Base-by-base conservation (phyloP, 2,329 filamentous ascomycete genomes). In the Ophiocordyceps robertsii region DNA sequence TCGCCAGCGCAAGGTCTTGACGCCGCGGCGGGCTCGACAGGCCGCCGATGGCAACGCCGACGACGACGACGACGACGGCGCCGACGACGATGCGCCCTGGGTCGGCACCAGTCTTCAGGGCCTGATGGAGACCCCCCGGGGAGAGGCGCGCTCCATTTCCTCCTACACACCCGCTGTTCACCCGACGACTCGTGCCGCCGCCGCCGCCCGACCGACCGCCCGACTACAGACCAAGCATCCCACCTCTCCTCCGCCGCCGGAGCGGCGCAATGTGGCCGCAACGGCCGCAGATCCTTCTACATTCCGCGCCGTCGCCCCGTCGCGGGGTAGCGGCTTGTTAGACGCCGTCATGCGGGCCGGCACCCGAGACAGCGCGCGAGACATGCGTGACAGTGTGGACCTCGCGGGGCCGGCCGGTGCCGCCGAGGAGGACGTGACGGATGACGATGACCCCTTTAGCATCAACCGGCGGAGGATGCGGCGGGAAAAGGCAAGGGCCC, bases 121-220 rank as follows among this genome's bases (percentile, higher is more conserved):
- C 2, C 53, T 72, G 36, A 64, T 71, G 60, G 62, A 69, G 42
- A 64, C 58, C 13, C 64, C 62, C 21, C 53, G 55, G 40, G 60
- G 58, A 46, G 53, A 60, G 39, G 46, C 47, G 24, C 53, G 50
- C 43, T 49, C 51, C 40, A 54, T 60, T 5, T 32, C 39, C 6
- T 24, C 39, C 12, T 16, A 12, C 17, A 21, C 24, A 16, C 31
- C 31, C 29, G n/a, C 39, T 3, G 6, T 13, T 16, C 38, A 40
- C 12, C 7, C 42, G 9, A 41, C 42, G 6, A 44, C 42, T 9
- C 38, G 38, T 12, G 42, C 38, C 16, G 10, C 29, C 6, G 19
- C 36, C 12, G 30, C 17, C 24, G 24, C 24, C 24, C 24, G 24
- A 9, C 9, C 24, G 24, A 27, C 24, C 24, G 3, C 24, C 24